Evolutionary conservation across 2,329 filamentous ascomycete species (phyloP).

Genomic region (Colletotrichum karsti): DNA sequence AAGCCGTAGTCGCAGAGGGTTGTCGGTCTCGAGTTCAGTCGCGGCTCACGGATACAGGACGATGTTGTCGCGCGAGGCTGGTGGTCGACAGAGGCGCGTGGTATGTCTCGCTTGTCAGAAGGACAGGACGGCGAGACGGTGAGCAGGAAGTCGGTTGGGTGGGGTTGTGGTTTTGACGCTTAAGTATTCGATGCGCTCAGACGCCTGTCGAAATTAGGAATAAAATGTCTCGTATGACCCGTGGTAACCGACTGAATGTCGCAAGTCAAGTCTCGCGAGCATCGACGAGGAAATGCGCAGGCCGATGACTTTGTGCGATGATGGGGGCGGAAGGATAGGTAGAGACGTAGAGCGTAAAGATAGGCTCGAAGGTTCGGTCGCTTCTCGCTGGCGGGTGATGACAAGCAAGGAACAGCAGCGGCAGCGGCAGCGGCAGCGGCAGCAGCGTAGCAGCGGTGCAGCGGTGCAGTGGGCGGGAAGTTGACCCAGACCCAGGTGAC

Average conservation of each 20-base stretch:
- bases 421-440: neutral
- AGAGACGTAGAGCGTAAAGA: neutral
- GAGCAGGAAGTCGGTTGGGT: constrained; percentile 30
- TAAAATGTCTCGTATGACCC: constrained; percentile 53
- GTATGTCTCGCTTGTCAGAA: constrained; percentile 10
- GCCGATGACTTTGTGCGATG: constrained; percentile 18
- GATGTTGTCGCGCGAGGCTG: constrained; percentile 29
- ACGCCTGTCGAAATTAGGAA: constrained; percentile 42
- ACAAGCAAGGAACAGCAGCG: constrained; percentile 13
- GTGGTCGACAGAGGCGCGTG: neutral
- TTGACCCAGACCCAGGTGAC: constrained; percentile 35
- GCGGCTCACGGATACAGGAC: neutral
- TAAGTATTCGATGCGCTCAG: constrained; percentile 48
- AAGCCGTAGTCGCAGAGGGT: neutral
- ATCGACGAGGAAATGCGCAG: constrained; percentile 20
- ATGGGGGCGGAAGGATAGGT: constrained; percentile 19
- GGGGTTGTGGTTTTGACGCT: constrained; percentile 43
- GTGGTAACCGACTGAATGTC: constrained; percentile 40
- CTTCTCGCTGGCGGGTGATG: constrained; percentile 21
- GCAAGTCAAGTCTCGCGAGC: constrained; percentile 22
- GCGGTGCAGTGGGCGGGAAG: constrained; percentile 11
- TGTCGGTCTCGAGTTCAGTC: neutral
- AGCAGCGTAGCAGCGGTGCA: constrained; percentile 14
- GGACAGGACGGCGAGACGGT: constrained; percentile 33
- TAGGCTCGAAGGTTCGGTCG: constrained; percentile 16